These are phyloP conservation scores for Symbiodinium pilosum DNA, from an alignment of 73 alveolate species.

Conservation along the genomic window DNA sequence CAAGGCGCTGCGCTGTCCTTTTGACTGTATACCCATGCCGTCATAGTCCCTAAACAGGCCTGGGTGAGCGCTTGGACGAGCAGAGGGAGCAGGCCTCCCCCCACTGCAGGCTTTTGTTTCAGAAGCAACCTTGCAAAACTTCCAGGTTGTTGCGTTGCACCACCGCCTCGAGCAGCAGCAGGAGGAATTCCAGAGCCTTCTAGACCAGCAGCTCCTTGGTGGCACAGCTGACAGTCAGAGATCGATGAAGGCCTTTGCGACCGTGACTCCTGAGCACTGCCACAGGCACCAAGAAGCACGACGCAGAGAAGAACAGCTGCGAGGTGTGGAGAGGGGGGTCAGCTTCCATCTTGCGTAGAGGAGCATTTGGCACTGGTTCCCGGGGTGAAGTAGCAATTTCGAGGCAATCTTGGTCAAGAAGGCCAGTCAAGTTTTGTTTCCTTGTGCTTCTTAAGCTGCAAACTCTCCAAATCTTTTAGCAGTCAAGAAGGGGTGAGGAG, in stretches of 20 bases:
- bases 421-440: too few species aligned
- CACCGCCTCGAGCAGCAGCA: constrained; percentile 75
- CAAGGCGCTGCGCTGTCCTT: background rate
- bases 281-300: constrained; percentile 33
- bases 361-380: too few species aligned
- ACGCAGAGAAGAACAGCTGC: constrained; percentile 61
- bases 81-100: background rate
- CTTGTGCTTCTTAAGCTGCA: background rate
- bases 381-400: too few species aligned
- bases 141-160: constrained; percentile 25
- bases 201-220: constrained; percentile 64
- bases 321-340: constrained; percentile 28
- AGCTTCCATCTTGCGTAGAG: too few species aligned
- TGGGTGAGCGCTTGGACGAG: background rate
- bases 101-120: background rate
- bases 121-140: too few species aligned
- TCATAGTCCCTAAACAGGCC: background rate
- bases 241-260: too few species aligned
- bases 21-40: background rate
- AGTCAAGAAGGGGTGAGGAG: too few species aligned
- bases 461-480: too few species aligned
- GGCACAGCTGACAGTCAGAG: too few species aligned
- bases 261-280: too few species aligned
- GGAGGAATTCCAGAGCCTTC: constrained; percentile 59
- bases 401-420: too few species aligned